Evolutionary conservation across 331 rosid species (phyloP).

Genomic region (Erythrophleum ivorense): DNA sequence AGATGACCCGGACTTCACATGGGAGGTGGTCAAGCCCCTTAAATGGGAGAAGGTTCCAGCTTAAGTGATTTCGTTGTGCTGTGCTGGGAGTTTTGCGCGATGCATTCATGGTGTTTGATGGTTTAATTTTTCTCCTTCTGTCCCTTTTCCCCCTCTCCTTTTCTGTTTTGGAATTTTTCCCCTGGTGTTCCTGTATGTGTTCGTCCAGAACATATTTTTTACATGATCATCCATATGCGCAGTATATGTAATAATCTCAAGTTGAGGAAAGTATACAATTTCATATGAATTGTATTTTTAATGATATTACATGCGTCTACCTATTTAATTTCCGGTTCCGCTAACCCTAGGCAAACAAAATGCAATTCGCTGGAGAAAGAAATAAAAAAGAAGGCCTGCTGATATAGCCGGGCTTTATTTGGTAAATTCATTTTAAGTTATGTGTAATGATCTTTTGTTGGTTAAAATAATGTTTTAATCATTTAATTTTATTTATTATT

Average conservation of each 20-base stretch:
- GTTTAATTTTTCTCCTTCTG: background rate
- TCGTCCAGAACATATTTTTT: slow-evolving; percentile 33
- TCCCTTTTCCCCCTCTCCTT: background rate
- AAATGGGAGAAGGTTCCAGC: slow-evolving; percentile 44
- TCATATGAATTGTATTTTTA: slow-evolving; percentile 6
- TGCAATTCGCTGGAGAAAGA: background rate
- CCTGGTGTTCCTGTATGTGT: slow-evolving; percentile 37
- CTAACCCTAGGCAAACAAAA: background rate
- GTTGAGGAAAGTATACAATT: slow-evolving; percentile 31
- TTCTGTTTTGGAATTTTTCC: background rate
- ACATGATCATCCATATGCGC: slow-evolving; percentile 25
- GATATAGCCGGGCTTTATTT: too few species aligned
- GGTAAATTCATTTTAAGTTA: too few species aligned
- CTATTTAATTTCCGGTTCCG: background rate
- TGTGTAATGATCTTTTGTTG: too few species aligned
- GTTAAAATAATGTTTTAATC: too few species aligned
- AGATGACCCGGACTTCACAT: slow-evolving; percentile 53
- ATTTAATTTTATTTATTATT: too few species aligned
- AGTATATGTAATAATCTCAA: slow-evolving; percentile 43
- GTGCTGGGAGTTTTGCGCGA: background rate
- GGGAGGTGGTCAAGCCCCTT: slow-evolving; percentile 58
- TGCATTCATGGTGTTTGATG: slow-evolving; percentile 13
- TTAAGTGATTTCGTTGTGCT: background rate
- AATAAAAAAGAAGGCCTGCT: too few species aligned
- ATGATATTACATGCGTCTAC: background rate